Percentiles rank a stretch among this genome's conserved stretches.
phyloP scores from a whole-genome alignment of 345 rosid species.

The Fremontodendron californicum region DNA sequence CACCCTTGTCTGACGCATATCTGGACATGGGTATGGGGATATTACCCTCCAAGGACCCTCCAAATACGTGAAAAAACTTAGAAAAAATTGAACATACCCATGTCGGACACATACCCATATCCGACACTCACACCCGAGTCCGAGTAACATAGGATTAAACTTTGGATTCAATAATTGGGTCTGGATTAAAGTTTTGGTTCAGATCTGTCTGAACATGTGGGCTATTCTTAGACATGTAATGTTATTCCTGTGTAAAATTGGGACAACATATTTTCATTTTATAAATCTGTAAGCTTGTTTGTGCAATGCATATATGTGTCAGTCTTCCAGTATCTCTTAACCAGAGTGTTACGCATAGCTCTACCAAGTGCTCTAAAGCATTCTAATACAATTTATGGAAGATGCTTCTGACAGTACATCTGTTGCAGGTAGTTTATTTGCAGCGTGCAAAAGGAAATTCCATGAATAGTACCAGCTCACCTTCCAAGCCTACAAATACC shows the following conservation, averaged over 20 bases:
- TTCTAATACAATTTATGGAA: neutral
- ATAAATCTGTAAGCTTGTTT: neutral
- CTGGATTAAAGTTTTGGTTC: neutral
- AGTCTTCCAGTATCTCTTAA: neutral
- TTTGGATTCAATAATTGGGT: neutral
- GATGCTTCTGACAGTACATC: conserved; percentile 11
- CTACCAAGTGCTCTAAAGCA: neutral
- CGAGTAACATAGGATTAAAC: no score
- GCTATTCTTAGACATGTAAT: neutral
- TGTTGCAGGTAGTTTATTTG: conserved; percentile 70
- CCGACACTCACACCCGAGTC: no score
- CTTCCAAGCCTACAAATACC: conserved; percentile 40
- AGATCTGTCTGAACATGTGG: neutral
- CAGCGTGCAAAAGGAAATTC: conserved; percentile 59
- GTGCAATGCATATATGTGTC: neutral
- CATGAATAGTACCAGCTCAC: conserved; percentile 30
- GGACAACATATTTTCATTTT: neutral
- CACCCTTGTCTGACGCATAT: no score
- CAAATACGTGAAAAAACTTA: no score
- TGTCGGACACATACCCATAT: no score
- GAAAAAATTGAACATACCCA: no score
- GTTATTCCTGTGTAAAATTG: neutral
- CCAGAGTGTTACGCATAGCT: neutral
- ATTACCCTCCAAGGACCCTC: no score
- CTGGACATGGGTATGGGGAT: no score